Percentiles rank a stretch among this genome's conserved stretches.
phyloP scores from a whole-genome alignment of 345 rosid species.

The Brassica rapa region DNA sequence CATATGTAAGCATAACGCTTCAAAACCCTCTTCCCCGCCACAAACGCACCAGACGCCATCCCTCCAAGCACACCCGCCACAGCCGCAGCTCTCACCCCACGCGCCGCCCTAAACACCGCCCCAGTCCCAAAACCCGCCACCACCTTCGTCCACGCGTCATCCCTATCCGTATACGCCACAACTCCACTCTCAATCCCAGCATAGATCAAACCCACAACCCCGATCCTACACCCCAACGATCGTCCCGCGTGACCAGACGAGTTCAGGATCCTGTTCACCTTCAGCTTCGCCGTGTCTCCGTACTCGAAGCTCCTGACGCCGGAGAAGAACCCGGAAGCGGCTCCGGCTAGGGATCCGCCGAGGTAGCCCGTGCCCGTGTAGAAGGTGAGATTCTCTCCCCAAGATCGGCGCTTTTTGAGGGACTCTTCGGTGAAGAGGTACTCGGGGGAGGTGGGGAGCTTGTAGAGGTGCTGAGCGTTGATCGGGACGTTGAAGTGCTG shows the following conservation, averaged over 20 bases:
- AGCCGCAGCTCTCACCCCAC: conserved; percentile 90
- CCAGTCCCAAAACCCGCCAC: conserved; percentile 89
- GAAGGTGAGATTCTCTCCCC: conserved; percentile 95
- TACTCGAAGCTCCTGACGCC: conserved; percentile 61
- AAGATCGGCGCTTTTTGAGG: conserved; percentile 73
- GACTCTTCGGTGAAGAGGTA: conserved; percentile 86
- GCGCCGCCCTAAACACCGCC: conserved; percentile 76
- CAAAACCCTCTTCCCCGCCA: conserved; percentile 68
- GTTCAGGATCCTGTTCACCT: conserved; percentile 69
- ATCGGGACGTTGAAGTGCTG: conserved; percentile 48
- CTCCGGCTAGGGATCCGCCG: conserved; percentile 63
- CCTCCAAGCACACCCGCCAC: conserved; percentile 92
- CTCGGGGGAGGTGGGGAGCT: conserved; percentile 84
- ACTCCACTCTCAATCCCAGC: conserved; percentile 75
- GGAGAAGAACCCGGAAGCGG: conserved; percentile 51
- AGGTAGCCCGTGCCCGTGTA: conserved; percentile 83
- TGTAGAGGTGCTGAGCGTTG: conserved; percentile 50
- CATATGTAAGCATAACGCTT: conserved; percentile 77
- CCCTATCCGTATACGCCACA: conserved; percentile 61
- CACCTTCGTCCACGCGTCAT: conserved; percentile 86
- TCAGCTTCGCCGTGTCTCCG: conserved; percentile 80
- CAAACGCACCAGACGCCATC: conserved; percentile 66
- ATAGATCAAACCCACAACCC: conserved; percentile 71
- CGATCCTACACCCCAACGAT: conserved; percentile 71
- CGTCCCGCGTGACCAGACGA: conserved; percentile 76